These are phyloP conservation scores for Hura crepitans DNA, from an alignment of 441 rosid species.

Conservation along the genomic window DNA sequence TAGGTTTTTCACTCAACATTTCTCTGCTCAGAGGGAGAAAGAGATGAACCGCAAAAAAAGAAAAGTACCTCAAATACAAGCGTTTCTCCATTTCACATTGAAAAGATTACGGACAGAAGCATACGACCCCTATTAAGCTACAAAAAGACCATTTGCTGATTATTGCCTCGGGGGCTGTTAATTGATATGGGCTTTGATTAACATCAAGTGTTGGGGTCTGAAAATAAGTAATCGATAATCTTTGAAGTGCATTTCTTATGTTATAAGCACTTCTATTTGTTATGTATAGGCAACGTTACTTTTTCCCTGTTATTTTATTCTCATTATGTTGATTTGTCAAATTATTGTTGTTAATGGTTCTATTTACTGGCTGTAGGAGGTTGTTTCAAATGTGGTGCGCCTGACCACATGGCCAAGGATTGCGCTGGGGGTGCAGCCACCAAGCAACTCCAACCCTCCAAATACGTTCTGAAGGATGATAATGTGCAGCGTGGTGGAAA, in stretches of 20 bases:
- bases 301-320: not conserved
- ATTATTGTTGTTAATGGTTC: not conserved
- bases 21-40: not conserved
- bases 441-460: slow-evolving; percentile 40
- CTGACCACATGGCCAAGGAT: slow-evolving; percentile 81
- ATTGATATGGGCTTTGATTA: not conserved
- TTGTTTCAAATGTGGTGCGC: slow-evolving; percentile 86
- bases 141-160: not conserved
- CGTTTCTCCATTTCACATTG: too few relatives aligned
- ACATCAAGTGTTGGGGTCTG: not conserved
- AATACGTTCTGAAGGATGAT: slow-evolving; percentile 68
- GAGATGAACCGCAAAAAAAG: not conserved
- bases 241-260: not conserved
- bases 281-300: not conserved
- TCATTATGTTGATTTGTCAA: not conserved
- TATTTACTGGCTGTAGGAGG: slow-evolving; percentile 45
- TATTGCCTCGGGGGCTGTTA: not conserved
- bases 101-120: too few relatives aligned
- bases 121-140: too few relatives aligned
- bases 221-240: not conserved
- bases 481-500: slow-evolving; percentile 70
- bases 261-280: too few relatives aligned
- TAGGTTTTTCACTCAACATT: too few relatives aligned
- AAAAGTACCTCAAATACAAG: not conserved
- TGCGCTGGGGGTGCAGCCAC: slow-evolving; percentile 49